Evolutionary conservation across 2,329 filamentous ascomycete genomes (phyloP), one percentile per base, ranked within the genome.

Genomic region (Pseudocercospora fuligena): DNA sequence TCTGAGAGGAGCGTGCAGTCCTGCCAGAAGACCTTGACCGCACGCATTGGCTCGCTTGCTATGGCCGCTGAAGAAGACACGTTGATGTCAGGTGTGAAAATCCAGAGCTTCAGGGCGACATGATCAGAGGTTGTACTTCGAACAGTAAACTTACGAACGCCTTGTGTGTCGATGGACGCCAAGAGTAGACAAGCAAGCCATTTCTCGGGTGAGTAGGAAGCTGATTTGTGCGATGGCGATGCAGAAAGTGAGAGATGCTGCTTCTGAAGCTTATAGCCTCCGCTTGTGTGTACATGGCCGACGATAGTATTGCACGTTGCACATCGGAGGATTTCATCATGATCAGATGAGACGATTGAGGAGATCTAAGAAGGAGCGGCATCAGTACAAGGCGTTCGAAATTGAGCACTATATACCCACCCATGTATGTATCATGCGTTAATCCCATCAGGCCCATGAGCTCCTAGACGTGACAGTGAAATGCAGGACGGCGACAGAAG

Each of bases 21-120:
- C 77, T 75, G 63, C 73, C 83, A 89, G 65, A 89, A 83, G 21
- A 88, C 78, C 70, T 89, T 89, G 78, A 86, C 82, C 1, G 85
- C 85, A n/a, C 85, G 81, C 0, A 79, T 78, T 1, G 82, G 81
- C 51, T 82, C 78, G 8, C 56, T 5, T 9, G 57, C 29, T 3
- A 70, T 63, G 0, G 76, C 69, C 2, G 65, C 67, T 19, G 82
- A 83, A 9, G 81, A 84, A 1, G 87, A 87, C 69, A 88, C 86
- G 60, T 82, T 81, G 47, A 89, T 80, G 65, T 88, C 83, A 0
- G 86, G 85, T 7, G 87, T 87, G 76, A 89, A 89, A 62, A 87
- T 80, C 87, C 87, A 89, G 29, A 88, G 54, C 61, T 75, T 69
- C 5, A 76, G 56, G 1, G 68, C 62, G 9, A 19, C 6, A 2